Conservation (phyloP, 2,329 filamentous ascomycete genomes). For the Biscogniauxia marginata region DNA sequence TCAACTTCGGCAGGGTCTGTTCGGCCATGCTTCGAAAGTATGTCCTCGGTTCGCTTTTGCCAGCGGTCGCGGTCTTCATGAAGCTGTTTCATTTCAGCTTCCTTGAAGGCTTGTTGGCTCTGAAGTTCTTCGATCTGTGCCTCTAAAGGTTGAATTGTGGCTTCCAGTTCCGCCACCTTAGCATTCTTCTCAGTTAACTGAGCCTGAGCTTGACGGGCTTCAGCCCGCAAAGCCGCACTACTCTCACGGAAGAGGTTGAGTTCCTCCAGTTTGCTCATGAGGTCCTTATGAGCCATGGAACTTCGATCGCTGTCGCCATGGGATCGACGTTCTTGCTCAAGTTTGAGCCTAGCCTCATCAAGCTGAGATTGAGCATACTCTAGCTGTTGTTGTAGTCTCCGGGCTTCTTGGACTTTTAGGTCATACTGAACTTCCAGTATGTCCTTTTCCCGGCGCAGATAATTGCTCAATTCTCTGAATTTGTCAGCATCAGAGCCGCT, state of each 20-base stretch:
- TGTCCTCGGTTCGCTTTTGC: constrained; percentile 94
- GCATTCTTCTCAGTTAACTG: constrained; percentile 72
- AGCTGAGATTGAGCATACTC: constrained; percentile 85
- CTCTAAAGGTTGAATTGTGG: constrained; percentile 78
- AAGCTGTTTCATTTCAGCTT: constrained; percentile 84
- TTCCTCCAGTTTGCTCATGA: constrained; percentile 93
- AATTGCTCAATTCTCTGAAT: constrained; percentile 86
- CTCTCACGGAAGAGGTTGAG: constrained; percentile 95
- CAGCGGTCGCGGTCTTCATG: constrained; percentile 91
- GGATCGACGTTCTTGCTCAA: constrained; percentile 82
- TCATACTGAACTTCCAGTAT: constrained; percentile 97
- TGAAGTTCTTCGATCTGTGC: constrained; percentile 78
- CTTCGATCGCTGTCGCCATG: constrained; percentile 71
- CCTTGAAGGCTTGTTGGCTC: constrained; percentile 74
- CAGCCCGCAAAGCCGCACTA: constrained; percentile 84
- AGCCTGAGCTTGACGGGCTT: constrained; percentile 75
- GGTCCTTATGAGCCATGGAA: constrained; percentile 78
- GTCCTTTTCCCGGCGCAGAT: constrained; percentile 92
- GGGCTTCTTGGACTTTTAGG: constrained; percentile 81
- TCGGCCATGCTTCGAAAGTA: constrained; percentile 92
- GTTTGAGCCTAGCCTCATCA: constrained; percentile 82
- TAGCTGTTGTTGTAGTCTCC: constrained; percentile 85
- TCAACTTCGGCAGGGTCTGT: constrained; percentile 93
- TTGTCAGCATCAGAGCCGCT: constrained; percentile 66
- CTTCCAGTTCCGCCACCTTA: constrained; percentile 71